Evolutionary conservation across 176 grass and related monocot genomes (phyloP).

Genomic region (Aegilops tauschii): DNA sequence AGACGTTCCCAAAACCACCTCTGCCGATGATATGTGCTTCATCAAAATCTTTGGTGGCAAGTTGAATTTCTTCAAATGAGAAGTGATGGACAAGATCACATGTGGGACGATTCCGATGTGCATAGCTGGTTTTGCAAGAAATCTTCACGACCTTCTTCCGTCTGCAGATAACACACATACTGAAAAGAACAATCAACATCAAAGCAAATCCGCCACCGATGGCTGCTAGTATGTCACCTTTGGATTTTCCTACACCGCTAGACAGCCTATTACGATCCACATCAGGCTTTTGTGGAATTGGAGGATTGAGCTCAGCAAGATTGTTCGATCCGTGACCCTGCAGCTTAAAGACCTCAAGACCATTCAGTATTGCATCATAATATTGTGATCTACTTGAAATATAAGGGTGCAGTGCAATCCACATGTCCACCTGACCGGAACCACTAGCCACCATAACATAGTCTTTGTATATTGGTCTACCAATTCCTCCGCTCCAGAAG

Average conservation of each 20-base stretch:
- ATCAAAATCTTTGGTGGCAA: constrained; percentile 18
- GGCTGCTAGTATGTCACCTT: not conserved
- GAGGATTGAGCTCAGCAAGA: constrained; percentile 24
- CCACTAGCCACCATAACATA: constrained; percentile 20
- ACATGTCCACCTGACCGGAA: constrained; percentile 38
- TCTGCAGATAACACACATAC: constrained; percentile 24
- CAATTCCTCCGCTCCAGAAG: not conserved
- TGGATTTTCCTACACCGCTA: not conserved
- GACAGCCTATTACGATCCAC: not conserved
- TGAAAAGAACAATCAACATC: constrained; percentile 19
- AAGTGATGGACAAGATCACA: constrained; percentile 44
- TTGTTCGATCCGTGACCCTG: not conserved
- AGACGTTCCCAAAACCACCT: constrained; percentile 24
- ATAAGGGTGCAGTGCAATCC: constrained; percentile 47
- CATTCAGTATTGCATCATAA: constrained; percentile 52
- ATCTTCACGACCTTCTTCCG: constrained; percentile 23
- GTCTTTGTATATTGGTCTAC: constrained; percentile 17
- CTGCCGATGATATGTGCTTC: not conserved
- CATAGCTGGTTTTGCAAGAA: not conserved
- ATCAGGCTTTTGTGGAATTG: not conserved
- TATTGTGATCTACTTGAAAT: not conserved
- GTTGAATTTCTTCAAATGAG: constrained; percentile 39
- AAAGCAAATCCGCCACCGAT: constrained; percentile 12
- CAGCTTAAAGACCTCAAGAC: constrained; percentile 54
- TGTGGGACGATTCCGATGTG: constrained; percentile 11